Conservation (phyloP, 257 asterid species). For the Echium plantagineum region DNA sequence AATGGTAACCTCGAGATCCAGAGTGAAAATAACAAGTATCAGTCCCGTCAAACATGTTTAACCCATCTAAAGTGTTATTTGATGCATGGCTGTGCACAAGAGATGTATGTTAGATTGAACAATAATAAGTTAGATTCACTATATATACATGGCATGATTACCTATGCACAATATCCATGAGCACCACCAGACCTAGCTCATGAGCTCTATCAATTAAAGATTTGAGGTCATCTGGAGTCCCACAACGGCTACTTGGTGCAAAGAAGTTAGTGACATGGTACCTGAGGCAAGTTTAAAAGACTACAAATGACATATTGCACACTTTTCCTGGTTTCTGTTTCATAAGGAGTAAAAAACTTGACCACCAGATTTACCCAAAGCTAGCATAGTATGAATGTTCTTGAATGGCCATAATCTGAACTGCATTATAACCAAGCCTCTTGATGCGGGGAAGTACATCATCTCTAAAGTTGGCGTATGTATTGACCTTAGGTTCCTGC, state of each 20-base stretch:
- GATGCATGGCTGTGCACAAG: constrained; percentile 73
- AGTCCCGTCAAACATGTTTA: constrained; percentile 99
- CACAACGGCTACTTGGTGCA: constrained; percentile 99
- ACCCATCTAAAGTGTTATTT: constrained; percentile 95
- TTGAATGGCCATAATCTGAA: constrained; percentile 99
- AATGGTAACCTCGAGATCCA: constrained; percentile 85
- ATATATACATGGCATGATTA: constrained; percentile 13
- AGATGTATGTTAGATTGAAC: constrained; percentile 8
- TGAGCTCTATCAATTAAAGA: constrained; percentile 96
- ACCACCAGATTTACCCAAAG: constrained; percentile 58
- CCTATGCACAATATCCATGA: constrained; percentile 99
- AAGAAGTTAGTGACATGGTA: constrained; percentile 98
- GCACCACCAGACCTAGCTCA: constrained; percentile 86
- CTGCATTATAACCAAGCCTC: constrained; percentile 93
- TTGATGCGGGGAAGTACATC: constrained; percentile 97
- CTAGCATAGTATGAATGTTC: constrained; percentile 99
- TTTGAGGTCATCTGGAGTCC: constrained; percentile 94
- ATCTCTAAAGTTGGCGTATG: constrained; percentile 84
- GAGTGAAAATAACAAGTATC: constrained; percentile 95
- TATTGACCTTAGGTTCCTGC: constrained; percentile 86
- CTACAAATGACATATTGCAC: background rate
- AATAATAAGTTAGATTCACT: constrained; percentile 6
- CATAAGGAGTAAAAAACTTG: constrained; percentile 8
- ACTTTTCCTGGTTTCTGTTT: background rate
- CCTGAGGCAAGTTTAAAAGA: constrained; percentile 30